Evolutionary conservation across 371 early-diverging fungal genomes (phyloP), one percentile per base, ranked within the genome.

Genomic region (Chytridium lagenaria): DNA sequence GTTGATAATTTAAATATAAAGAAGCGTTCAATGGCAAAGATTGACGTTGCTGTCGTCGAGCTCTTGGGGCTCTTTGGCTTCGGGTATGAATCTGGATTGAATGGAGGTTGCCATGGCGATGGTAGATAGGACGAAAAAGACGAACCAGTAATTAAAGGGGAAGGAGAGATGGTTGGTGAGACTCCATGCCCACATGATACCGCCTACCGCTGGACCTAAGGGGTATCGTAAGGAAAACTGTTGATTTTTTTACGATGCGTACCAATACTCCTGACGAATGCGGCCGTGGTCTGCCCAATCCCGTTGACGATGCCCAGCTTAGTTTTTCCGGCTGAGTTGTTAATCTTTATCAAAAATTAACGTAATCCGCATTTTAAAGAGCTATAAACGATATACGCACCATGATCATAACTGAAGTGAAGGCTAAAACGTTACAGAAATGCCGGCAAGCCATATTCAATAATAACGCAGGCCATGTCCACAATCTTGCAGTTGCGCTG

Each of bases 281-380:
- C 80, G 2, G 90, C 83, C 33, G 86, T 80, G 0, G 88, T 88
- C 64, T 90, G 90, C 0, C 87, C 88, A 15, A 90, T 77, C 3
- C 91, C 92, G 65, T 92, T 92, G 16, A 93, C 90, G 0, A 84
- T 85, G 0, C 92, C 92, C 28, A 93, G 80, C 15, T 85, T 74
- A 33, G 82, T 84, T 16, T 82, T 68, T 10, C 84, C 78, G 2
- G 91, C 88, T 0, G 89, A 86, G 67, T 89, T 90, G 59, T 83
- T 90, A 55, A 88, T 76, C 67, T 76, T 34, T 50, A 55, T 68
- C 26, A 51, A 44, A 68, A 68, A 22, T 7, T 68, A 2, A 51
- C 2, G 12, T 22, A 39, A 28, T 5, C 16, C n/a, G 7, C 7
- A 15, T 66, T n/a, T n/a, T n/a, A n/a, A n/a, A n/a, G n/a, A n/a